Conservation (phyloP, 805 yeast genomes). For the Nakazawaea molendinolei region DNA sequence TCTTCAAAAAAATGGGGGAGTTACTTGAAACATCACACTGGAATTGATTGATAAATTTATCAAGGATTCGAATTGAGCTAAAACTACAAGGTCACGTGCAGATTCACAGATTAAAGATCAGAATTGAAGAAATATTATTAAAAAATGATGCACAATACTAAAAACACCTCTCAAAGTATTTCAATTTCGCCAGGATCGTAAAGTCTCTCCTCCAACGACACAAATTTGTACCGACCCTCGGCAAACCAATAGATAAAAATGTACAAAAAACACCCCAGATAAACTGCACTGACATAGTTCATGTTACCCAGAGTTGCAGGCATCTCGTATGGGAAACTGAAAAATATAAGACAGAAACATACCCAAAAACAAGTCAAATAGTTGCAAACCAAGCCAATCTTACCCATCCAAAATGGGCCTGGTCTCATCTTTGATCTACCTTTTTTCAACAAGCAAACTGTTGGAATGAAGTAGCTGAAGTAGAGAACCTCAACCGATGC, state of each 20-base stretch:
- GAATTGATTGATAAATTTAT: no score
- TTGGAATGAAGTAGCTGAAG: constrained; percentile 25
- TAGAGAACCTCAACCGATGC: constrained; percentile 22
- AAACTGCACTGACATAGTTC: constrained; percentile 35
- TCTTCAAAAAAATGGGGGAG: no score
- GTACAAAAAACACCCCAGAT: constrained; percentile 21
- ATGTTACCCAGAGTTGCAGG: constrained; percentile 34
- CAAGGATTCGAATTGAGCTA: no score
- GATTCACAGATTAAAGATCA: no score
- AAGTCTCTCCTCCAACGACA: constrained; percentile 1
- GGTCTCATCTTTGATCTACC: constrained; percentile 30
- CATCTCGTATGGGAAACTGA: constrained; percentile 31
- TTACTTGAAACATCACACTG: no score
- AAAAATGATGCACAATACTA: background rate
- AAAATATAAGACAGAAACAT: constrained; percentile 29
- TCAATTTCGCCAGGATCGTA: background rate
- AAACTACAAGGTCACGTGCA: no score
- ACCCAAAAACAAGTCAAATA: constrained; percentile 26
- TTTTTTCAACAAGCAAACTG: constrained; percentile 25
- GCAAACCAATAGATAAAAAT: constrained; percentile 24
- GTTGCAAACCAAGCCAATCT: constrained; percentile 27
- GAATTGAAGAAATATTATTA: no score
- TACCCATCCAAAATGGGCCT: constrained; percentile 31
- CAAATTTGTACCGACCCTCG: constrained; percentile 3
- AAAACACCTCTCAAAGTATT: background rate